Base-by-base conservation (phyloP, 805 yeast species). In the Kazachstania psychrophila region DNA sequence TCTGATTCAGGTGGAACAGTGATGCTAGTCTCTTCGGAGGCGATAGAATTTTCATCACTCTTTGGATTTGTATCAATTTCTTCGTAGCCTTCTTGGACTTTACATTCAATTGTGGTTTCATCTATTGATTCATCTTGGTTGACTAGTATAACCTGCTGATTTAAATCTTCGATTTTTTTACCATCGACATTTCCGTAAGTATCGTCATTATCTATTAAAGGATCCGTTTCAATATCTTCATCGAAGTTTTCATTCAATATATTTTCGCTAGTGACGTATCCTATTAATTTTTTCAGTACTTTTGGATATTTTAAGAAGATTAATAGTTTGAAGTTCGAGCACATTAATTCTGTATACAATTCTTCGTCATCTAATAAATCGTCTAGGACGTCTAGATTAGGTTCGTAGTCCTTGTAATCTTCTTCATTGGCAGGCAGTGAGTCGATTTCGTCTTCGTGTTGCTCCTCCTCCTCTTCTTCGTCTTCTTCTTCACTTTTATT, bases 251-350 rank as follows among this genome's bases (percentile, higher is more conserved):
- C 58, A 26, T 45, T 48, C 15, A 55, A 52, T 19, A 60, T 51
- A n/a, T 52, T 54, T 26, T 65, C 70, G 17, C 59, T 58, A 8
- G 77, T 75, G 30, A 87, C 71, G 49, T 74, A 76, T 29, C 78
- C 75, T 17, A 88, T 75, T 39, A 89, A 69, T 40, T 75, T 73
- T 39, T 66, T 69, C 42, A 89, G 58, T 13, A 84, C 73, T 35
- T 77, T 81, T n/a, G 89, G 86, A 54, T 83, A 83, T 45, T 89
- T 70, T 38, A 89, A 65, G 48, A 77, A 78, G 51, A 85, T 94
- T 27, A 88, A 67, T 34, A 89, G 68, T 53, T 80, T 79, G 31
- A 79, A 70, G 54, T 81, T 82, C 14, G 85, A 77, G 13, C 79
- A 73, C 42, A 79, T 61, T 26, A 84, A 64, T 53, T 83, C 89